Base-by-base conservation (phyloP, 1,284 basidiomycete species). In the Irpex sp. region DNA sequence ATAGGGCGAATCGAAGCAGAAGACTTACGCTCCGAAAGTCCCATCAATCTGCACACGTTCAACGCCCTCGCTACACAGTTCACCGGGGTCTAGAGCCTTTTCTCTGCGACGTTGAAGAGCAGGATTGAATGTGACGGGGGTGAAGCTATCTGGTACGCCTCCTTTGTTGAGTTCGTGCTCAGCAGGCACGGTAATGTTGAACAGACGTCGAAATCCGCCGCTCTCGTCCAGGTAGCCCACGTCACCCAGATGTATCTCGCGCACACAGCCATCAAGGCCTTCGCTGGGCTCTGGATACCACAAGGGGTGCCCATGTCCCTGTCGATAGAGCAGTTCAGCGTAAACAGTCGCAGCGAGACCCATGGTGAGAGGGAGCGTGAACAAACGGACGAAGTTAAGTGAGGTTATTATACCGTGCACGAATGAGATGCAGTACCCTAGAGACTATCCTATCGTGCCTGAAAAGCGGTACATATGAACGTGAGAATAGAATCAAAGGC, bases 81-180 rank as follows among this genome's bases (percentile, higher is more conserved):
- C 14, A 14, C 39, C 39, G 12, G 39, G 39, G n/a, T n/a, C 39
- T 12, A 45, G 39, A 45, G 39, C 39, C n/a, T 45, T 45, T 45
- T 45, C 39, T 45, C n/a, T n/a, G 39, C n/a, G 14, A n/a, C 39
- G 39, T 45, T n/a, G 12, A 14, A 45, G 39, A 14, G 39, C 39
- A 14, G 4, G 39, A n/a, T n/a, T 45, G 39, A 45, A 45, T 14
- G n/a, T n/a, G 39, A 53, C 9, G 33, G 56, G 56, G 14, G 21
- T 45, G 56, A 39, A 57, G 18, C 55, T 60, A 2, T 65, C 57
- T 0, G 68, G 68, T 0, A 68, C 64, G 4, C 67, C 67, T 6
- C 35, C 16, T 7, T 49, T n/a, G 42, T 72, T 68, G 16, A 66
- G 57, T 0, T 56, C 60, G 49, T 72, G 60, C n/a, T 69, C 64